Evolutionary conservation across 2,329 filamentous ascomycete species (phyloP).

Genomic region (Thielaviopsis ethacetica): DNA sequence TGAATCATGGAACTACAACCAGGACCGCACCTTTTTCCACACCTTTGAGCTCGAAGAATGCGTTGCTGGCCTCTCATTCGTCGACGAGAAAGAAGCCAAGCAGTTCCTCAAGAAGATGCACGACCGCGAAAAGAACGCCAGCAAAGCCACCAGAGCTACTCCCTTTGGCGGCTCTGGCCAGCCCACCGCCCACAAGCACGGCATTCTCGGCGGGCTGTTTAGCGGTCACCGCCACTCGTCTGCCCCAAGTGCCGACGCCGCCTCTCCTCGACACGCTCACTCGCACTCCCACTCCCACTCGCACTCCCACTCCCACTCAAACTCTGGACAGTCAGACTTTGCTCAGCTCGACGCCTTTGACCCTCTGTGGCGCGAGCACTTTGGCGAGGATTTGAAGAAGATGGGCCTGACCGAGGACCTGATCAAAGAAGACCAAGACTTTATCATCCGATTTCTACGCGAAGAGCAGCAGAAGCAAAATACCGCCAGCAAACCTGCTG

Average conservation of each 20-base stretch:
- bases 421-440: constrained; percentile 51
- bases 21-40: constrained; percentile 94
- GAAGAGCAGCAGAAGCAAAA: constrained; percentile 33
- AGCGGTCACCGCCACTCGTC: constrained; percentile 43
- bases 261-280: constrained; percentile 29
- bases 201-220: constrained; percentile 44
- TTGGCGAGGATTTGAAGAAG: constrained; percentile 44
- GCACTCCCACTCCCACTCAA: no score
- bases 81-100: constrained; percentile 94
- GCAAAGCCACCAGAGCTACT: constrained; percentile 66
- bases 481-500: constrained; percentile 13
- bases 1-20: constrained; percentile 86
- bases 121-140: constrained; percentile 88
- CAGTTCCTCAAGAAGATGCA: constrained; percentile 96
- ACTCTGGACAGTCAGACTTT: constrained; percentile 34
- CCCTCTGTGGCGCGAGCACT: constrained; percentile 47
- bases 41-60: constrained; percentile 93
- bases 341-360: constrained; percentile 47
- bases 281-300: constrained; percentile 20
- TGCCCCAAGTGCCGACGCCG: constrained; percentile 39
- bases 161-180: constrained; percentile 46
- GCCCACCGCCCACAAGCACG: constrained; percentile 21
- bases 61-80: constrained; percentile 76
- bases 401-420: constrained; percentile 51
- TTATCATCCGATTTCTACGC: constrained; percentile 48